Conservation (phyloP, 2,329 filamentous ascomycete species). For the Fusarium abutilonis region DNA sequence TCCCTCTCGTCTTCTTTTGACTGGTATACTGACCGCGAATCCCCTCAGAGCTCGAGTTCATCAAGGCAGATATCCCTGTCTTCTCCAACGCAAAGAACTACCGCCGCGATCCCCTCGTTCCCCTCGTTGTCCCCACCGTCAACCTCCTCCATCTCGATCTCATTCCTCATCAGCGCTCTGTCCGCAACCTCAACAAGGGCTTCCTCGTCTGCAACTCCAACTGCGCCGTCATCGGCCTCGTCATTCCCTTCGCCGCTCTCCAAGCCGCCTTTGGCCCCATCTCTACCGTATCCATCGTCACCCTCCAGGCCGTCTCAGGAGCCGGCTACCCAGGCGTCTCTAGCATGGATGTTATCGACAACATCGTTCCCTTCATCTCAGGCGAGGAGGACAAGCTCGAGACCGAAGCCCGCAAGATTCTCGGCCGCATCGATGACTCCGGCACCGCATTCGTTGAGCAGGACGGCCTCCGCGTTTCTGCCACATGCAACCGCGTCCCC, state of each 20-base stretch:
- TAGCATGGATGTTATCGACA: constrained; percentile 96
- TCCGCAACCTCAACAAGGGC: constrained; percentile 78
- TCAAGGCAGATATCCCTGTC: constrained; percentile 86
- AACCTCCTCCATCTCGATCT: constrained; percentile 88
- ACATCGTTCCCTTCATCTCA: constrained; percentile 91
- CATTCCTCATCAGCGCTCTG: constrained; percentile 85
- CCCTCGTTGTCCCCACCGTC: constrained; percentile 93
- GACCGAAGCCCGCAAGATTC: constrained; percentile 93
- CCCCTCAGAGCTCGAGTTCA: constrained; percentile 82
- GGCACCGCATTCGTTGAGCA: constrained; percentile 82
- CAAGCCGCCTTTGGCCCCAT: constrained; percentile 87
- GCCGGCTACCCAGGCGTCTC: constrained; percentile 91
- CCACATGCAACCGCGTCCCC: constrained; percentile 92
- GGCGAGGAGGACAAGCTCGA: constrained; percentile 98
- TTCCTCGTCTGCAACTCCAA: constrained; percentile 98
- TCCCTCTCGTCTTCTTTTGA: constrained; percentile 9
- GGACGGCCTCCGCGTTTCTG: constrained; percentile 77
- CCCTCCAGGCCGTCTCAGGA: constrained; percentile 93
- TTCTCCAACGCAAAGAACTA: constrained; percentile 99
- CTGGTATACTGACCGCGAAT: neutral
- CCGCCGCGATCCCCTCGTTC: constrained; percentile 87
- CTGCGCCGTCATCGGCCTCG: constrained; percentile 95
- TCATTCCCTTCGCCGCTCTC: constrained; percentile 92
- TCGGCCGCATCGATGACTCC: constrained; percentile 77
- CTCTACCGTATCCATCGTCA: constrained; percentile 80